Evolutionary conservation across 2,329 filamentous ascomycete genomes (phyloP).

Genomic region (Magnaporthales sp.): DNA sequence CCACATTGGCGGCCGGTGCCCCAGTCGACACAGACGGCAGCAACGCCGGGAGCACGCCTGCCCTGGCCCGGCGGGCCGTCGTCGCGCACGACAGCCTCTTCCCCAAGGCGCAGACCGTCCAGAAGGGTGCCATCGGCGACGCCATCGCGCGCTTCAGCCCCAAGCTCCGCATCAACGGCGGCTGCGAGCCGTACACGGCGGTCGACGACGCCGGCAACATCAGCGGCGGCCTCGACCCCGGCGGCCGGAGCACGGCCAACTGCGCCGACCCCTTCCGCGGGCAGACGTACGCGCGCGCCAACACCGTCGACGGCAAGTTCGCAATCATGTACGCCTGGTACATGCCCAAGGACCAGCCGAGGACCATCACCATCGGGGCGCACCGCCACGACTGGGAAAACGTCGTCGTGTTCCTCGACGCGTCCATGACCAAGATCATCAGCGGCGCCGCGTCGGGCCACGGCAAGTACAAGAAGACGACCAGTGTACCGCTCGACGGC

Average conservation of each 20-base stretch:
- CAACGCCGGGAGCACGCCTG: not conserved
- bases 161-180: slow-evolving; percentile 15
- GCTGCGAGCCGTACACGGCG: slow-evolving; percentile 16
- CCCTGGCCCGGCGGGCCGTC: not conserved
- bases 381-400: slow-evolving; percentile 30
- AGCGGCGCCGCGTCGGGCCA: slow-evolving; percentile 26
- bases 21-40: not conserved
- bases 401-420: slow-evolving; percentile 21
- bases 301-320: slow-evolving; percentile 14
- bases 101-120: slow-evolving; percentile 14
- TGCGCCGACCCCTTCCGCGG: slow-evolving; percentile 21
- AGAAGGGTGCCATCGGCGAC: slow-evolving; percentile 9
- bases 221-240: slow-evolving; percentile 22
- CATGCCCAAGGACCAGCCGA: slow-evolving; percentile 33
- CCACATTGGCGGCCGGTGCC: not conserved
- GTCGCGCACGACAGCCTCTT: slow-evolving; percentile 4
- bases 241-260: slow-evolving; percentile 17
- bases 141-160: slow-evolving; percentile 13
- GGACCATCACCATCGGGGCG: slow-evolving; percentile 18
- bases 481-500: slow-evolving; percentile 11
- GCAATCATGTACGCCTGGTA: slow-evolving; percentile 34
- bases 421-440: slow-evolving; percentile 18
- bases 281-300: slow-evolving; percentile 26
- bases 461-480: slow-evolving; percentile 20
- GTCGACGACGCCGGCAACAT: slow-evolving; percentile 12